phyloP scores from a whole-genome alignment of 805 yeast genomes.

The Nakazawaea molendinolei region DNA sequence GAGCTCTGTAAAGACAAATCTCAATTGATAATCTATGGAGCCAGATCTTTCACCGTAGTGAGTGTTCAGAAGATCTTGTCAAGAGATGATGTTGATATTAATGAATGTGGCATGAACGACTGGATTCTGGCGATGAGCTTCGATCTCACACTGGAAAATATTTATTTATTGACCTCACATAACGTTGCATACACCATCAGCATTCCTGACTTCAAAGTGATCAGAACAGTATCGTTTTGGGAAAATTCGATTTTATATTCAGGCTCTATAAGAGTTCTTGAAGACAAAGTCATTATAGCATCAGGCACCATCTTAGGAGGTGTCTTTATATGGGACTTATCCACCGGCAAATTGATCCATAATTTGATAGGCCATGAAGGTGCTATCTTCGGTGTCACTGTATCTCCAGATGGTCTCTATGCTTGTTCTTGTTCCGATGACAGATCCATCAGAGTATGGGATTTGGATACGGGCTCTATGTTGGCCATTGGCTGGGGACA shows the following conservation, averaged over 20 bases:
- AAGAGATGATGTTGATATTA: slow-evolving; percentile 14
- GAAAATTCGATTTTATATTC: slow-evolving; percentile 85
- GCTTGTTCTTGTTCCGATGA: slow-evolving; percentile 90
- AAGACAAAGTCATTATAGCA: slow-evolving; percentile 46
- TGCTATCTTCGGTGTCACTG: slow-evolving; percentile 75
- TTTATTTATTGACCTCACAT: slow-evolving; percentile 71
- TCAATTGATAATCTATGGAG: slow-evolving; percentile 53
- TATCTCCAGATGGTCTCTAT: slow-evolving; percentile 47
- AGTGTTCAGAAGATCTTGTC: slow-evolving; percentile 24
- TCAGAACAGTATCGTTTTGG: slow-evolving; percentile 35
- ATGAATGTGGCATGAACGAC: slow-evolving; percentile 58
- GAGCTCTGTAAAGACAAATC: slow-evolving; percentile 27
- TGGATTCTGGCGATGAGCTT: slow-evolving; percentile 72
- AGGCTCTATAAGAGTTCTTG: slow-evolving; percentile 57
- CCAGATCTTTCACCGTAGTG: slow-evolving; percentile 52
- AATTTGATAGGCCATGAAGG: slow-evolving; percentile 79
- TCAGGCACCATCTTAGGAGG: slow-evolving; percentile 96
- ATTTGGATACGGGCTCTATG: slow-evolving; percentile 45
- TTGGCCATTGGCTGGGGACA: slow-evolving; percentile 94
- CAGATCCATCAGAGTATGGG: slow-evolving; percentile 77
- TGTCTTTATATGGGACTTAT: slow-evolving; percentile 68
- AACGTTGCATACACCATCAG: slow-evolving; percentile 48
- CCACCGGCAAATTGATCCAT: slow-evolving; percentile 35
- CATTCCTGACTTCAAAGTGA: slow-evolving; percentile 19
- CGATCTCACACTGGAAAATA: slow-evolving; percentile 25